Evolutionary conservation across 768 basidiomycete genomes (phyloP), one percentile per base, ranked within the genome.

Genomic region (Podaxis mareebaensis): DNA sequence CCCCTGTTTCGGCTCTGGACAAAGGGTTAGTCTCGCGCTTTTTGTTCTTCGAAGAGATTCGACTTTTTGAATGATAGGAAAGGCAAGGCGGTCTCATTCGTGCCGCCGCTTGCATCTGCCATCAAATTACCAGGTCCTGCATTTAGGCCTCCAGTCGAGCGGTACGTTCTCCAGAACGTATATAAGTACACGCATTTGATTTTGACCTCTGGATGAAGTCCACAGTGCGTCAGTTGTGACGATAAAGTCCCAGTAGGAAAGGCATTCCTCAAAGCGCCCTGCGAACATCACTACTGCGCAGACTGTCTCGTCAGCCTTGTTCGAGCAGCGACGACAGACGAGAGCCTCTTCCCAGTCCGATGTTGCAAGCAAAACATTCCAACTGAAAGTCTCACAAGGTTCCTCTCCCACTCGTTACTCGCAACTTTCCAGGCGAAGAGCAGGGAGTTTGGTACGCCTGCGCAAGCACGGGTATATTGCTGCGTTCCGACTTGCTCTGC

Each of bases 351-450:
- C 57, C 69, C 69, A 2, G 28, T 70, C 39, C 66, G 66, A 57
- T 70, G 68, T 51, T 70, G 69, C 67, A 63, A 64, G 60, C 65
- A 64, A 24, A 49, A 64, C n/a, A 64, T 70, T 15, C 51, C 64
- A 4, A 2, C 46, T 3, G n/a, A 54, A 36, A 12, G 30, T 13
- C 28, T 70, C 15, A 42, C 48, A 11, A 26, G 46, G 8, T 30
- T 61, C 13, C 62, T 70, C 46, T 53, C 65, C 28, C 26, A 13
- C 5, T 5, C 64, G 4, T 52, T 67, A 4, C 57, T 66, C 36
- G 36, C 48, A 0, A 30, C 39, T 10, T 70, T 67, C 38, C 59
- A 65, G 28, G 30, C 46, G 2, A 70, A 70, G 40, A 44, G 53
- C 12, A 49, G 49, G 15, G 69, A 70, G 55, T 70, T 66, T 48